Evolutionary conservation across 305 asterid species (phyloP), one percentile per base, ranked within the genome.

Genomic region (Fraxinus nigra): DNA sequence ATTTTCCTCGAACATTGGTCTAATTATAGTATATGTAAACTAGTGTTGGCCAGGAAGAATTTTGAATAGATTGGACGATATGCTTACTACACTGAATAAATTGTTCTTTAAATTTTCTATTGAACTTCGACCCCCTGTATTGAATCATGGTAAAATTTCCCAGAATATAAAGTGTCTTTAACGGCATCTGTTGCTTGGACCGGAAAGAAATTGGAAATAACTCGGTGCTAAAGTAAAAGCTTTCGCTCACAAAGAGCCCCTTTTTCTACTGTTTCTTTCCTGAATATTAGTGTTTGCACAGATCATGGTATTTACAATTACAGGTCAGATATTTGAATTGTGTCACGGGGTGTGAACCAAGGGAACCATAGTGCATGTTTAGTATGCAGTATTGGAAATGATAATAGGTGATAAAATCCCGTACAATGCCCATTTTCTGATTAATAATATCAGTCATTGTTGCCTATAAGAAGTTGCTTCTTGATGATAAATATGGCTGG

Each of bases 401-500:
- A 32, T 14, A 14, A 4, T 14, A 8, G 5, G 8, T 14, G 43
- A 24, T 32, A 70, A 70, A 33, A 70, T 70, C 43, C 24, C 5
- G 5, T 46, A 77, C 6, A 5, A 16, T 16, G 28, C 43, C 34
- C 76, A 0, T 33, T 67, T 7, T 70, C 1, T 8, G 7, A 16
- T 32, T 70, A 70, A 33, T 40, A 16, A 46, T 13, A 24, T 33
- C 43, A 33, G 8, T 70, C 76, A 11, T 67, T 67, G 43, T 70
- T 32, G 26, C 33, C 46, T 70, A 7, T 1, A 70, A 51, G 80
- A 63, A 69, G 67, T 81, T 86, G 85, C 76, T 77, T 77, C 77
- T 78, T 43, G 84, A 20, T 83, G 77, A 77, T 83, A 78, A 74
- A 61, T 24, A 14, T 26, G 73, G 24, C 73, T 83, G 48, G 61